Base-by-base conservation (phyloP, 352 stramenopile genomes). In the Pythium angustatum region DNA sequence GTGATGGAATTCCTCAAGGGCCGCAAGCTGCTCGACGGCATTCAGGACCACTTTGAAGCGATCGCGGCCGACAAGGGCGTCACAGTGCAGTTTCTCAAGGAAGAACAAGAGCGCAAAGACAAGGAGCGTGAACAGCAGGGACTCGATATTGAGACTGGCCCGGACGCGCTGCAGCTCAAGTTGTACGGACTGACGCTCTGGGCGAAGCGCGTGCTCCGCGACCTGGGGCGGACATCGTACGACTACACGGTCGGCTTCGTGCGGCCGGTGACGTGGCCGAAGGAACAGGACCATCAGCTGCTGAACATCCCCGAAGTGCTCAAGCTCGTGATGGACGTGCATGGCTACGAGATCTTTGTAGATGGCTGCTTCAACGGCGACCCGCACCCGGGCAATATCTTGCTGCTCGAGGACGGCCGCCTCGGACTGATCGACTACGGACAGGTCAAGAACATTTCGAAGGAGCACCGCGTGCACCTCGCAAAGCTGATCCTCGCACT, bases 1-100 rank as follows among this genome's bases (percentile, higher is more conserved):
- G 94, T 99, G 38, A 98, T 98, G 96, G 91, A 98, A 75, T 93
- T 96, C 57, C 73, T 97, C 19, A 80, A 91, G 33, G 91, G 91
- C n/a, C 78, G 84, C 52, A 96, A 90, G 61, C 66, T 96, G 43
- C 62, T 93, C 38, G 81, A 93, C 60, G 94, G 71, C 27, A 91
- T 98, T 58, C 87, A 96, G 51, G 83, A 96, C 38, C 91, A 98
- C 56, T 91, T 97, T 63, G 75, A 94, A 47, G 73, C 79, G 17
- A 94, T 98, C 67, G 94, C 93, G 6, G 77, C 77, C 19, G 79
- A 94, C 62, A 81, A 87, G 47, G 86, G 92, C 26, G 87, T 97
- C 52, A 94, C 91, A 0, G 66, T 97, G 5, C 76, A 97, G 34
- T 75, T 88, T 38, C 82, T 98, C 47, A 84, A 90, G 52, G 60